Percentiles rank a stretch among this genome's conserved stretches.
Conservation (phyloP, 2,329 filamentous ascomycete species). For the Fusarium lyarnte region DNA sequence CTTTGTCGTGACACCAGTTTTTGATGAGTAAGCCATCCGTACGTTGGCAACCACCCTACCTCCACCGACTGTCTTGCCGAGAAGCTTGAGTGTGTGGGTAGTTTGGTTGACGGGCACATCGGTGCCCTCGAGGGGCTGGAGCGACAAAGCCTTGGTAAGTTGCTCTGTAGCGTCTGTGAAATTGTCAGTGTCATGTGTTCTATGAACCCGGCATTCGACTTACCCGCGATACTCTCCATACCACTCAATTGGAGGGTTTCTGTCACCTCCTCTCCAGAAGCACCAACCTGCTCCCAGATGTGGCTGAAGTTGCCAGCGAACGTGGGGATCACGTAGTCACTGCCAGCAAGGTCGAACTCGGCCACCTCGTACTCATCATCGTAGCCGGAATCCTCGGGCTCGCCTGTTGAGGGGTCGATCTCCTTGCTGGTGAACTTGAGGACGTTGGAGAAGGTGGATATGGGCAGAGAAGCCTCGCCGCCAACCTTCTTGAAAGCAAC, state of each 20-base stretch:
- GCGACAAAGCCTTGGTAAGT: slow-evolving; percentile 83
- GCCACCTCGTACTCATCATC: slow-evolving; percentile 98
- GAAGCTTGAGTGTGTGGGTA: slow-evolving; percentile 93
- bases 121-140: slow-evolving; percentile 94
- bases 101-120: slow-evolving; percentile 89
- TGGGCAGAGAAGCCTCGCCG: slow-evolving; percentile 79
- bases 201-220: slow-evolving; percentile 45
- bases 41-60: slow-evolving; percentile 88
- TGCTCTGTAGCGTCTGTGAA: slow-evolving; percentile 87
- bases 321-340: slow-evolving; percentile 92
- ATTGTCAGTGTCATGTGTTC: slow-evolving; percentile 35
- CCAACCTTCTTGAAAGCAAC: slow-evolving; percentile 89
- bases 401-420: slow-evolving; percentile 92
- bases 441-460: slow-evolving; percentile 86
- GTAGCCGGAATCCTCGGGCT: slow-evolving; percentile 91
- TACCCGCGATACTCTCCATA: slow-evolving; percentile 93
- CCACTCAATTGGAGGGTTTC: slow-evolving; percentile 90
- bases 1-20: slow-evolving; percentile 95
- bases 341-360: slow-evolving; percentile 88
- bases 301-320: slow-evolving; percentile 96
- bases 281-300: slow-evolving; percentile 92
- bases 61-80: slow-evolving; percentile 93
- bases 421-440: slow-evolving; percentile 99
- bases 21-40: slow-evolving; percentile 92
- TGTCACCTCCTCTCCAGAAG: slow-evolving; percentile 86